These are phyloP conservation scores for Phalaenopsis aphrodite DNA, from an alignment of 106 monocot species.

Conservation along the genomic window DNA sequence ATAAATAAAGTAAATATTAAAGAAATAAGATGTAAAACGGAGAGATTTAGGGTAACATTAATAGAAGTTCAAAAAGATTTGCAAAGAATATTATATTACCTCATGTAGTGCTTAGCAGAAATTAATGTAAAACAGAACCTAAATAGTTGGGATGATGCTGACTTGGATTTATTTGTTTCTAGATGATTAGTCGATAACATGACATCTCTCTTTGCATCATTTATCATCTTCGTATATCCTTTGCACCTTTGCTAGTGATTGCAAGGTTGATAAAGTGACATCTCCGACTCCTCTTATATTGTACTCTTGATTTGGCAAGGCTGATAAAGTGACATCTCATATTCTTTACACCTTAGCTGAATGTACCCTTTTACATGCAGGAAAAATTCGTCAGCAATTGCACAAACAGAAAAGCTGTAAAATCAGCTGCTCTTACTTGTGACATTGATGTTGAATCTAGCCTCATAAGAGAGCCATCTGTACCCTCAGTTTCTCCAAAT, in stretches of 20 bases:
- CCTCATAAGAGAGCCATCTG: background rate
- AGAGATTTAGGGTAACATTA: background rate
- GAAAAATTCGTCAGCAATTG: background rate
- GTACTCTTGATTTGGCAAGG: background rate
- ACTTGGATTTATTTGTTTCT: background rate
- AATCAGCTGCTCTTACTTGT: background rate
- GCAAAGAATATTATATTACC: background rate
- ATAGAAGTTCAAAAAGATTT: background rate
- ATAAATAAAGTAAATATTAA: background rate
- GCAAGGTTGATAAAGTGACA: too few relatives aligned
- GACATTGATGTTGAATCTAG: constrained; percentile 5
- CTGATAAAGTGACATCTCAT: too few relatives aligned
- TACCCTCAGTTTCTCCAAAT: constrained; percentile 10
- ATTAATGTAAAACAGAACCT: background rate
- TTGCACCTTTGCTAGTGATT: too few relatives aligned
- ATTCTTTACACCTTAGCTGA: background rate
- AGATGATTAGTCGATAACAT: background rate
- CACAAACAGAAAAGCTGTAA: background rate
- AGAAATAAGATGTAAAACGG: background rate
- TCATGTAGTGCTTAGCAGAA: background rate
- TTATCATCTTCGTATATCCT: too few relatives aligned
- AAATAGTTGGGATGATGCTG: background rate
- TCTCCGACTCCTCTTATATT: background rate
- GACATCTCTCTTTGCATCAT: background rate
- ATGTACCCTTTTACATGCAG: background rate